These are phyloP conservation scores for Daldinia decipiens DNA, from an alignment of 495 filamentous ascomycete genomes.

Conservation along the genomic window DNA sequence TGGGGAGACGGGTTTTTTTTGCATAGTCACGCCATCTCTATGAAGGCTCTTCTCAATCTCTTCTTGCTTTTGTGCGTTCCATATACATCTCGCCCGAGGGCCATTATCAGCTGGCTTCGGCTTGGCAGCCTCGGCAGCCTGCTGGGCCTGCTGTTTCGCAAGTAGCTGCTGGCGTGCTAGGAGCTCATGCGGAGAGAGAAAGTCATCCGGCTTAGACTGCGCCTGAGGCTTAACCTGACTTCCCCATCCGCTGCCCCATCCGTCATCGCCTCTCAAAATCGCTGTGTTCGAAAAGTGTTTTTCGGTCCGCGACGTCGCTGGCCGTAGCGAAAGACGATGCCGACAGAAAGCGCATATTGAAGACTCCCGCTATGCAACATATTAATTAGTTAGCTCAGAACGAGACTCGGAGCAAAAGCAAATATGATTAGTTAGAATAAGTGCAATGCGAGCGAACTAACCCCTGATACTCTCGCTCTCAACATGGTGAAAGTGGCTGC, in stretches of 20 bases:
- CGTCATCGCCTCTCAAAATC: constrained; percentile 13
- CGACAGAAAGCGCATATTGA: constrained; percentile 48
- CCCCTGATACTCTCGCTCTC: constrained; percentile 44
- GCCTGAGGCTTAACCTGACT: constrained; percentile 7
- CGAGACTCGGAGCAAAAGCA: neutral
- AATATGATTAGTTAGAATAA: neutral
- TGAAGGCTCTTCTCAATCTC: constrained; percentile 28
- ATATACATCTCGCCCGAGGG: constrained; percentile 21
- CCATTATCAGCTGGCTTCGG: constrained; percentile 4
- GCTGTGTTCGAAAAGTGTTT: constrained; percentile 36
- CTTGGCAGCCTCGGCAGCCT: constrained; percentile 19
- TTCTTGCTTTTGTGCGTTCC: constrained; percentile 35
- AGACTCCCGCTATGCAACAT: constrained; percentile 34
- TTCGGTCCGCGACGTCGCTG: constrained; percentile 15
- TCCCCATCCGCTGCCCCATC: constrained; percentile 35
- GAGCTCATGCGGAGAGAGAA: constrained; percentile 33
- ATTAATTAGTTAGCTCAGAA: constrained; percentile 33
- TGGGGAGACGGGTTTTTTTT: neutral
- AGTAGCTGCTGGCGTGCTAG: constrained; percentile 34
- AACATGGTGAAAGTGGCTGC: constrained; percentile 42
- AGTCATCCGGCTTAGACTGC: constrained; percentile 17
- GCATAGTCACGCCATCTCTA: constrained; percentile 7
- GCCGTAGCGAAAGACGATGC: constrained; percentile 39
- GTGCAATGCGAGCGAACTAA: neutral
- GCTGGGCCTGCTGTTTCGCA: constrained; percentile 15